Conservation (phyloP, 345 rosid genomes). For the Acer negundo region DNA sequence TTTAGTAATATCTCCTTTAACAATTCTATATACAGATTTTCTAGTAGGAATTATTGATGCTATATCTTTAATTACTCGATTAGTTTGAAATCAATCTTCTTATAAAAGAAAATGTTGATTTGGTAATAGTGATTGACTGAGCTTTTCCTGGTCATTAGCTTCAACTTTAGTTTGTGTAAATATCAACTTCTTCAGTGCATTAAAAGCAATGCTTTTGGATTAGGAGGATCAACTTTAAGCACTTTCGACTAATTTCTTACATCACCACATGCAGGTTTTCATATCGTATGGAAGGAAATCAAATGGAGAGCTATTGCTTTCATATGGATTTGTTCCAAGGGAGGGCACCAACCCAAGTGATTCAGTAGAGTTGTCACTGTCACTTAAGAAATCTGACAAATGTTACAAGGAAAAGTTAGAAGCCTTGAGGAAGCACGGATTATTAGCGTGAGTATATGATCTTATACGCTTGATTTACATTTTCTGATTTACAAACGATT, state of each 20-base stretch:
- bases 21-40: not conserved
- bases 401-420: constrained; percentile 79
- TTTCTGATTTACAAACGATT: too few species aligned
- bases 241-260: not conserved
- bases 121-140: too few species aligned
- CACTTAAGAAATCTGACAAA: constrained; percentile 71
- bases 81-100: not conserved
- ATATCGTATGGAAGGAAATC: constrained; percentile 95
- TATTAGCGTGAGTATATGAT: constrained; percentile 59
- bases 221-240: not conserved
- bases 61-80: not conserved
- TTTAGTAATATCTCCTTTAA: constrained; percentile 9
- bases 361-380: constrained; percentile 76
- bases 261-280: constrained; percentile 72
- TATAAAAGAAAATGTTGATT: not conserved
- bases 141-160: not conserved
- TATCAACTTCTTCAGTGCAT: not conserved
- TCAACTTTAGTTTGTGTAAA: not conserved
- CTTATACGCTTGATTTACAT: not conserved
- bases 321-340: constrained; percentile 91
- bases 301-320: constrained; percentile 85
- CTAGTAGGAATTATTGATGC: not conserved
- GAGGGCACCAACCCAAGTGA: constrained; percentile 95
- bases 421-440: constrained; percentile 73
- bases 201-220: not conserved